Conservation (phyloP, 441 rosid genomes). For the Manihot esculenta region DNA sequence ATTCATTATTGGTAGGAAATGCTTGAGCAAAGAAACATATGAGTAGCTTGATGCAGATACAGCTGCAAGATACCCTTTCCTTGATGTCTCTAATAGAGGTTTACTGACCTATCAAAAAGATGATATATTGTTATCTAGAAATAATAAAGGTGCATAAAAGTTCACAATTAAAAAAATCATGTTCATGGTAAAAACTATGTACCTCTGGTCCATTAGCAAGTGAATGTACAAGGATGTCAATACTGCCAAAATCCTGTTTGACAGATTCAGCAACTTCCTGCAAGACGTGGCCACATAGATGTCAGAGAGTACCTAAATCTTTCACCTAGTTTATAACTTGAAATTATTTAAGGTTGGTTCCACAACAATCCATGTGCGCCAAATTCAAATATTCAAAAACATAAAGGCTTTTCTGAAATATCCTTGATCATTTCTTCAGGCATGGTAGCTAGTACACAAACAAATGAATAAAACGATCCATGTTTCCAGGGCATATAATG, state of each 20-base stretch:
- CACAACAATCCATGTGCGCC: neutral
- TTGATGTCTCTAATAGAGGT: constrained; percentile 84
- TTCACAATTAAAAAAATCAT: neutral
- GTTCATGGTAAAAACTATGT: constrained; percentile 8
- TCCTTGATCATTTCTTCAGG: no score
- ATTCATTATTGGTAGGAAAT: constrained; percentile 90
- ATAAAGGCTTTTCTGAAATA: neutral
- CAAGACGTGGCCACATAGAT: neutral
- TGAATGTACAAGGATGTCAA: constrained; percentile 92
- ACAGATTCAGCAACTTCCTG: constrained; percentile 92
- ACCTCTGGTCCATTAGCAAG: constrained; percentile 99
- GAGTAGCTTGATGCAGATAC: constrained; percentile 93
- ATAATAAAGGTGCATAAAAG: neutral
- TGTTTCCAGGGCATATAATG: neutral
- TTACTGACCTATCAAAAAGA: constrained; percentile 49
- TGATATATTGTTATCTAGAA: constrained; percentile 6
- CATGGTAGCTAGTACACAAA: neutral
- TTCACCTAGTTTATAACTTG: neutral
- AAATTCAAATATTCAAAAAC: neutral
- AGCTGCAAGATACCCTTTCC: constrained; percentile 91
- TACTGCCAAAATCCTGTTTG: constrained; percentile 80
- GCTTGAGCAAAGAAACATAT: constrained; percentile 72
- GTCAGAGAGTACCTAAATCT: neutral
- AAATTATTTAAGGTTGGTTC: neutral
- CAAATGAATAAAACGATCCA: neutral